Base-by-base conservation (phyloP, 1,284 basidiomycete species). In the Leccinum pseudoinsigne region DNA sequence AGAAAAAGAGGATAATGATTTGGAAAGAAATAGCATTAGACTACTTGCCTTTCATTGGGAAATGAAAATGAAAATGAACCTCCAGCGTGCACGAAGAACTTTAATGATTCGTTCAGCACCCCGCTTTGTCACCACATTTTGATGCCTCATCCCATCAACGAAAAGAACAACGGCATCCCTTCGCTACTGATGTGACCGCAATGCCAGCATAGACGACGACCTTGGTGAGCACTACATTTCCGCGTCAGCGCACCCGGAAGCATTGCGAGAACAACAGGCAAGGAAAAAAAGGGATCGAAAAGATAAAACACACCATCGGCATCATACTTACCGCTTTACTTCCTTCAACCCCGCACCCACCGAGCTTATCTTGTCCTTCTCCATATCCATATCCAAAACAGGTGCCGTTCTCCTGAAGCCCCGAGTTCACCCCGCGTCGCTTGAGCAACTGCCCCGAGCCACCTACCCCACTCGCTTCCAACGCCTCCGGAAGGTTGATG, bases 171-270 rank as follows among this genome's bases (percentile, higher is more conserved):
- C 0, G 93, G 93, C 36, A 89, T 78, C 1, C 80, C 74, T 63
- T 88, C 86, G 5, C 80, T 77, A 0, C 88, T 85, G 16, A 95
- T 74, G 28, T 74, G 28, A 92, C 73, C 0, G 86, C 93, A 64
- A 97, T 96, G 0, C 94, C 94, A 58, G 85, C 84, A 72, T 97
- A 98, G 3, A 97, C 95, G 56, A 94, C 86, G 4, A 96, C 90
- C 78, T 96, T 97, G 34, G 95, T 96, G 66, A 96, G 77, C 8
- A 97, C 94, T 94, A 66, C 12, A 59, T 42, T 62, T 59, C 8
- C 12, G n/a, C 38, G 18, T 66, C 42, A 60, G 47, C 47, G 5
- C 23, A 40, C 18, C 38, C 31, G 23, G 18, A 14, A 56, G 12
- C 2, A 10, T 26, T 14, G 16, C 16, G 16, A 16, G 18, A 59